A percentile compares a stretch with the other conserved stretches of the same genome.
phyloP scores from a whole-genome alignment of 2,329 filamentous ascomycete genomes.

The Keithomyces neogunnii region DNA sequence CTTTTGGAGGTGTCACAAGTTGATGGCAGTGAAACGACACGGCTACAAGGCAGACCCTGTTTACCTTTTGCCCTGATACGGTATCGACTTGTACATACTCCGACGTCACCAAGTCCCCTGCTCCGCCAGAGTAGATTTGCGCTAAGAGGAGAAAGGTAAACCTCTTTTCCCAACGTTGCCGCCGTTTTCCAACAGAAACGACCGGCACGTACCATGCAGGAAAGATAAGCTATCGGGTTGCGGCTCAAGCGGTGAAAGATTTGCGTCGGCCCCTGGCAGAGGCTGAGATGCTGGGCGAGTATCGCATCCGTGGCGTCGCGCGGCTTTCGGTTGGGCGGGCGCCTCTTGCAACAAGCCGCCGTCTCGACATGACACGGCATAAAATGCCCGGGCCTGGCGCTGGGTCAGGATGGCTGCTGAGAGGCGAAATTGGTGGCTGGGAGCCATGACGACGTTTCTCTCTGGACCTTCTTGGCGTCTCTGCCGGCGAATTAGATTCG shows the following conservation, averaged over 20 bases:
- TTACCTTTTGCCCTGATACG: neutral
- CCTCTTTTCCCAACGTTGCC: neutral
- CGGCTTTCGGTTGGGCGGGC: neutral
- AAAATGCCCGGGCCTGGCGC: too few species aligned
- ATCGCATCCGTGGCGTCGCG: neutral
- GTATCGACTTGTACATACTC: too few species aligned
- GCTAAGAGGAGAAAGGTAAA: neutral
- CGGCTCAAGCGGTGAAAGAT: slow-evolving; percentile 1
- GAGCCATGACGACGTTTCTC: neutral
- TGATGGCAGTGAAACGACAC: too few species aligned
- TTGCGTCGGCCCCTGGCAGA: neutral
- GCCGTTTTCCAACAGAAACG: neutral
- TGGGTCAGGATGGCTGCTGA: too few species aligned
- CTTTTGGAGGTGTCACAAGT: neutral
- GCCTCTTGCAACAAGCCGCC: too few species aligned
- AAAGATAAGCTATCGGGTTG: neutral
- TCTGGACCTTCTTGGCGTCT: neutral
- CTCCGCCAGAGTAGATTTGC: neutral
- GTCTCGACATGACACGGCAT: too few species aligned
- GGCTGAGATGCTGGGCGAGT: neutral
- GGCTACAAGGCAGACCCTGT: neutral
- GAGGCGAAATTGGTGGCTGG: neutral
- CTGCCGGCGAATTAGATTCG: neutral
- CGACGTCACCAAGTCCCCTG: neutral
- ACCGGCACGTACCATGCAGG: neutral